phyloP scores from a whole-genome alignment of 805 yeast species.

The Candida succiphila region DNA sequence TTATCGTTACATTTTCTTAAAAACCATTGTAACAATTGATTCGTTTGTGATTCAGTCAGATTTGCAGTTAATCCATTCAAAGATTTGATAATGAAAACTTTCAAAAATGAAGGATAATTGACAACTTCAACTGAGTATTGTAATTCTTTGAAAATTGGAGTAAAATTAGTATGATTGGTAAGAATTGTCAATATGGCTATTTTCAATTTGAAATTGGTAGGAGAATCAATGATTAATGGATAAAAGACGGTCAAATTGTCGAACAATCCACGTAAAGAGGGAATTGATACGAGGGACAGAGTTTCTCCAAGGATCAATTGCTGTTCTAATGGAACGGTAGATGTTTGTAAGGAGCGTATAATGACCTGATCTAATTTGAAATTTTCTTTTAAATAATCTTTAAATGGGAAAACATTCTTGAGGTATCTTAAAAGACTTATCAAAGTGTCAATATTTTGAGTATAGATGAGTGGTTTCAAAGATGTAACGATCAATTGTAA shows the following conservation, averaged over 20 bases:
- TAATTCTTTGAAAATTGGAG: slow-evolving; percentile 47
- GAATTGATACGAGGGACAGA: slow-evolving; percentile 23
- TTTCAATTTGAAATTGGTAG: slow-evolving; percentile 31
- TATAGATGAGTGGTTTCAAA: slow-evolving; percentile 34
- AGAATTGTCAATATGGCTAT: slow-evolving; percentile 50
- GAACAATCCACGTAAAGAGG: slow-evolving; percentile 21
- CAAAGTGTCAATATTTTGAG: slow-evolving; percentile 50
- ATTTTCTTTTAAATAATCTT: slow-evolving; percentile 27
- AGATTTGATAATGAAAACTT: slow-evolving; percentile 32
- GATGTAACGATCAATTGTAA: slow-evolving; percentile 41
- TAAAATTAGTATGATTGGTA: slow-evolving; percentile 42
- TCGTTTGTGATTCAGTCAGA: slow-evolving; percentile 35
- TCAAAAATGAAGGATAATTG: slow-evolving; percentile 3
- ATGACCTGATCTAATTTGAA: slow-evolving; percentile 42
- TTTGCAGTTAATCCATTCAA: slow-evolving; percentile 24
- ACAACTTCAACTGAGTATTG: slow-evolving; percentile 38
- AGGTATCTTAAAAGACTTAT: slow-evolving; percentile 50
- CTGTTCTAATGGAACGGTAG: slow-evolving; percentile 19
- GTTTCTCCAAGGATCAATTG: slow-evolving; percentile 38
- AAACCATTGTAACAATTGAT: slow-evolving; percentile 56
- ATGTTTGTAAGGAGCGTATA: slow-evolving; percentile 17
- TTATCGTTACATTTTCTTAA: slow-evolving; percentile 30
- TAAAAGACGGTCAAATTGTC: slow-evolving; percentile 37
- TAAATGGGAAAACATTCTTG: slow-evolving; percentile 48
- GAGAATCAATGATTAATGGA: slow-evolving; percentile 44